Conservation (phyloP, 2,329 filamentous ascomycete species). For the Pseudopyricularia cyperi region DNA sequence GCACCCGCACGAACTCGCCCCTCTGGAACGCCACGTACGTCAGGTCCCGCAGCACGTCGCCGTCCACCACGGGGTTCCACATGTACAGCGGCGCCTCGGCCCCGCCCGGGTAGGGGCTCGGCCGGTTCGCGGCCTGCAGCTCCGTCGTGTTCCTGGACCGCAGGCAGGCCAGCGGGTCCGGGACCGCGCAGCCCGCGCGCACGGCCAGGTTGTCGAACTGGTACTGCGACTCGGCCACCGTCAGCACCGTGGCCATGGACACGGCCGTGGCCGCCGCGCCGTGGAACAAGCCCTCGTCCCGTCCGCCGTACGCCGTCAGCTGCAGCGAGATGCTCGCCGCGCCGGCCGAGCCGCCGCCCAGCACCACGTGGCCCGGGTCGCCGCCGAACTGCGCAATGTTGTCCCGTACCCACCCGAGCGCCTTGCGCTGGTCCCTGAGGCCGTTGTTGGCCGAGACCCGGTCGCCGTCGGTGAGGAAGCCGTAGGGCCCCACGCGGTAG, state of each 20-base stretch:
- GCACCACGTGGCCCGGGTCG: constrained; percentile 7
- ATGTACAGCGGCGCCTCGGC: constrained; percentile 30
- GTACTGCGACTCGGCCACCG: constrained; percentile 32
- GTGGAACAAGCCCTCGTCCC: constrained; percentile 33
- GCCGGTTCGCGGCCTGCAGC: constrained; percentile 27
- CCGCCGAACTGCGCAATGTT: constrained; percentile 29
- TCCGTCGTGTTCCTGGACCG: constrained; percentile 24
- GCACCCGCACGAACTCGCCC: constrained; percentile 39
- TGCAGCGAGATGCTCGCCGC: constrained; percentile 53
- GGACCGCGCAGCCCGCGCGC: constrained; percentile 25
- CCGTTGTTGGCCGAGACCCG: constrained; percentile 38
- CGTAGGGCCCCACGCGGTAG: constrained; percentile 63
- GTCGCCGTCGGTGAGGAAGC: constrained; percentile 49
- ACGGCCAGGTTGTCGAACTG: constrained; percentile 36
- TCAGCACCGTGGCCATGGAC: constrained; percentile 35
- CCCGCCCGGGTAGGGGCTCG: constrained; percentile 23
- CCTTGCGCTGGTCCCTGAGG: constrained; percentile 46
- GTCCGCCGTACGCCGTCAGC: constrained; percentile 40
- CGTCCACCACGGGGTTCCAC: constrained; percentile 42
- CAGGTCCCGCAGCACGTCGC: constrained; percentile 33
- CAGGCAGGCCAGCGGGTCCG: constrained; percentile 26
- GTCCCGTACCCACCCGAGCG: constrained; percentile 46
- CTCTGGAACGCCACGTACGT: constrained; percentile 33
- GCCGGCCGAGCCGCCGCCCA: constrained; percentile 53
- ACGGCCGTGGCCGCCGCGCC: constrained; percentile 36